Conservation (phyloP, 345 rosid genomes). For the Populus simonii region DNA sequence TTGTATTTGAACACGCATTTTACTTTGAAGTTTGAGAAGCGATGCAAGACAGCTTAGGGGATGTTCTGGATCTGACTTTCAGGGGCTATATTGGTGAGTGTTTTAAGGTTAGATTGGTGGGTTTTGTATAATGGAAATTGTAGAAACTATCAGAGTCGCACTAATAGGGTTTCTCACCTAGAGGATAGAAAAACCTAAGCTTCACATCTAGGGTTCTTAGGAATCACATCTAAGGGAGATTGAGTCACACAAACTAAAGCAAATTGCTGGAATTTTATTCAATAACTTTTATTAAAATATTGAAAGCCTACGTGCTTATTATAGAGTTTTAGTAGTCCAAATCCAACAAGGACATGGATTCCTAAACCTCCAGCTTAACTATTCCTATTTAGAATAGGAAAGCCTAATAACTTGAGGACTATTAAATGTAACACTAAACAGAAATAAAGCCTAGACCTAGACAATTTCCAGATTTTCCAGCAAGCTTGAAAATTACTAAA, state of each 20-base stretch:
- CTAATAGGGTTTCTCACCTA: neutral
- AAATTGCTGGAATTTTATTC: neutral
- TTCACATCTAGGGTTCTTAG: neutral
- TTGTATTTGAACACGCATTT: conserved; percentile 9
- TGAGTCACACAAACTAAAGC: neutral
- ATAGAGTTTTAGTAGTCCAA: no score
- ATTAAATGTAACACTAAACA: no score
- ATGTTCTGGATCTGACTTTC: no score
- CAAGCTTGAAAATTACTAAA: neutral
- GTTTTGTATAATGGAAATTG: neutral
- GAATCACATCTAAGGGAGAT: neutral
- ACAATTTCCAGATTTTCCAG: neutral
- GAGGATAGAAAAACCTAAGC: neutral
- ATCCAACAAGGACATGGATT: no score
- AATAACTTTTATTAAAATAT: neutral
- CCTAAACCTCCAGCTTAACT: no score
- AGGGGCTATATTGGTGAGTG: no score
- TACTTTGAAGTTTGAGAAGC: neutral
- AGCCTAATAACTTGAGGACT: no score
- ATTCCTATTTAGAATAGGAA: no score
- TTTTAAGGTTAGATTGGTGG: no score
- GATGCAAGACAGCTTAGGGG: no score
- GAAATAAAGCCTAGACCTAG: no score
- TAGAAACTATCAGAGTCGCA: neutral
- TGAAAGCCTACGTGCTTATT: no score